Conservation (phyloP, 495 filamentous ascomycete species). For the Emericellopsis terricola region DNA sequence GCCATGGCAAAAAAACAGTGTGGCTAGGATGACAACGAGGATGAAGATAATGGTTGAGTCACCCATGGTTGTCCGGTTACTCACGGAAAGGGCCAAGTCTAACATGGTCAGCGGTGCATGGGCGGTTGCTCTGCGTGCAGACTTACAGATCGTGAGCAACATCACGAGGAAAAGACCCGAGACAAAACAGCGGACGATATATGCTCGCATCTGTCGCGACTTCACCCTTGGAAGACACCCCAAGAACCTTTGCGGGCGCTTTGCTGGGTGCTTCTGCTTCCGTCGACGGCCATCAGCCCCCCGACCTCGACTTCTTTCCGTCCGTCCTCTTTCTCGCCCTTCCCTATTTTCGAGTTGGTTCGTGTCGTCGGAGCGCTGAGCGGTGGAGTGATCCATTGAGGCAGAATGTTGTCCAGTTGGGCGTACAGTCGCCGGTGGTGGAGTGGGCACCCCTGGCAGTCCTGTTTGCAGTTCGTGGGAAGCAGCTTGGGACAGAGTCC, state of each 20-base stretch:
- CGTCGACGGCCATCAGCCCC: too few species aligned
- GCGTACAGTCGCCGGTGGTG: too few species aligned
- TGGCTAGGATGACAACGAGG: constrained; percentile 50
- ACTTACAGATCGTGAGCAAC: constrained; percentile 41
- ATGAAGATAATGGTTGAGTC: constrained; percentile 63
- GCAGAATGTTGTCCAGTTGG: too few species aligned
- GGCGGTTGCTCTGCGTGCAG: too few species aligned
- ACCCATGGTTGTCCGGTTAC: constrained; percentile 32
- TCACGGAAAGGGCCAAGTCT: constrained; percentile 55
- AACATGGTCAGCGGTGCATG: too few species aligned
- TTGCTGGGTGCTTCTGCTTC: too few species aligned
- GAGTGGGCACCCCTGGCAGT: too few species aligned
- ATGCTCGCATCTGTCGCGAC: constrained; percentile 31
- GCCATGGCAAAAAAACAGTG: constrained; percentile 65
- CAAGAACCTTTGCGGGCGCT: constrained; percentile 20
- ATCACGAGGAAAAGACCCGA: constrained; percentile 34
- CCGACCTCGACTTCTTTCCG: too few species aligned
- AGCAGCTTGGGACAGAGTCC: too few species aligned
- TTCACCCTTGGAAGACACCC: constrained; percentile 35
- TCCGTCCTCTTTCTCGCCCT: constrained; percentile 4
- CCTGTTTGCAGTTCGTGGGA: too few species aligned
- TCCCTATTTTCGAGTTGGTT: background rate
- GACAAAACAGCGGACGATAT: constrained; percentile 38
- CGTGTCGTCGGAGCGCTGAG: background rate
- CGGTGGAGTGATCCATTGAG: too few species aligned